Conservation (phyloP, 768 basidiomycete genomes). For the Xerocomus spinulosus region DNA sequence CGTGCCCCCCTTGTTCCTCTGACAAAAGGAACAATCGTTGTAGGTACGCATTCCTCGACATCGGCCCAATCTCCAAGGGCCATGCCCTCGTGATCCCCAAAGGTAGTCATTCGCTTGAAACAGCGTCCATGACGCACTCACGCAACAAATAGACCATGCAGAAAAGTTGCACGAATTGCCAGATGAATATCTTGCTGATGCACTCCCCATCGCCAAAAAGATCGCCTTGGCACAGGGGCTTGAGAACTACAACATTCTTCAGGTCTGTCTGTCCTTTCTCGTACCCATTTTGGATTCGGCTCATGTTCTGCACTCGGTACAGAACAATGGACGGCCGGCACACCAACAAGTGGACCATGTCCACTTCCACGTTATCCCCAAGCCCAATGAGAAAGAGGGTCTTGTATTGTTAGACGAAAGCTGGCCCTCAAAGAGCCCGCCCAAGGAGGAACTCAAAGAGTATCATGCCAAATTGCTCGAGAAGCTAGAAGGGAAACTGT, state of each 20-base stretch:
- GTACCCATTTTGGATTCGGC: too few species aligned
- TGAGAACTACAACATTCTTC: constrained; percentile 84
- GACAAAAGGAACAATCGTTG: too few species aligned
- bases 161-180: constrained; percentile 84
- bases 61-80: constrained; percentile 84
- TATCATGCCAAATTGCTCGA: constrained; percentile 17
- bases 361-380: constrained; percentile 93
- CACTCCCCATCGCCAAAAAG: constrained; percentile 81
- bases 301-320: background rate
- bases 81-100: constrained; percentile 94
- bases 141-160: constrained; percentile 61
- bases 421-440: constrained; percentile 46
- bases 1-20: constrained; percentile 23
- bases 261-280: constrained; percentile 33
- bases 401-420: constrained; percentile 51
- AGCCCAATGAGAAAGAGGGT: constrained; percentile 68
- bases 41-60: constrained; percentile 88
- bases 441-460: constrained; percentile 21
- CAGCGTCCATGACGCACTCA: background rate
- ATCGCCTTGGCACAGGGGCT: constrained; percentile 71
- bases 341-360: constrained; percentile 80
- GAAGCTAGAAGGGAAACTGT: constrained; percentile 22
- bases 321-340: constrained; percentile 68
- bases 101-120: constrained; percentile 42
- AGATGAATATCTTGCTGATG: constrained; percentile 76